Percentiles rank a stretch among this genome's conserved stretches.
Evolutionary conservation across 2,329 filamentous ascomycete genomes (phyloP).

Genomic region (Piedraia hortae): DNA sequence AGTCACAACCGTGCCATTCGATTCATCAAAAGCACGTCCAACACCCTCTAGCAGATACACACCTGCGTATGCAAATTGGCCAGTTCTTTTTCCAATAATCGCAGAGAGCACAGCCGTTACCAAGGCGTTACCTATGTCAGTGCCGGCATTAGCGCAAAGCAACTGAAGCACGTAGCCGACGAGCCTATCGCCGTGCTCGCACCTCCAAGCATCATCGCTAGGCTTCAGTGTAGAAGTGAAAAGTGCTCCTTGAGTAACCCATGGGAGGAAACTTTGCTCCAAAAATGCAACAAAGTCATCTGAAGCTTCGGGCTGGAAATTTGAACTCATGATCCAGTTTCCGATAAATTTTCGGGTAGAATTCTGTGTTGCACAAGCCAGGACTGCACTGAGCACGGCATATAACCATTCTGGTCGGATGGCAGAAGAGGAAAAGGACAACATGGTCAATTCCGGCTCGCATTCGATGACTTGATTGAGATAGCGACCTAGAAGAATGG

Average conservation of each 20-base stretch:
- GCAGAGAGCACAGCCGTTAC: conserved; percentile 13
- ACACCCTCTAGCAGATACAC: conserved; percentile 19
- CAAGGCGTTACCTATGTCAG: conserved; percentile 4
- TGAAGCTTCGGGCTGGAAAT: conserved; percentile 5
- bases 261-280: conserved; percentile 17
- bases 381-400: conserved; percentile 16
- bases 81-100: conserved; percentile 7
- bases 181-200: conserved; percentile 16
- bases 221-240: conserved; percentile 16
- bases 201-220: conserved; percentile 10
- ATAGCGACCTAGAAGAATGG: conserved; percentile 21
- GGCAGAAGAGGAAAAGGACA: conserved; percentile 12
- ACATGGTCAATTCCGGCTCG: conserved; percentile 15
- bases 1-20: conserved; percentile 4
- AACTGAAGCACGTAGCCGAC: conserved; percentile 13
- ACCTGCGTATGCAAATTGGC: conserved; percentile 16
- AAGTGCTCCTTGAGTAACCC: conserved; percentile 19
- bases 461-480: conserved; percentile 21
- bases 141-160: conserved; percentile 4
- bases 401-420: conserved; percentile 17
- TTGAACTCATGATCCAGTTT: conserved; percentile 16
- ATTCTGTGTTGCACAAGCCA: conserved; percentile 18
- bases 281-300: conserved; percentile 14
- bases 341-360: conserved; percentile 20
- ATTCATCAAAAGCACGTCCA: conserved; percentile 9